Percentiles rank a stretch among this genome's conserved stretches.
Evolutionary conservation across 2,329 filamentous ascomycete species (phyloP).

Genomic region (Juglanconis oblonga): DNA sequence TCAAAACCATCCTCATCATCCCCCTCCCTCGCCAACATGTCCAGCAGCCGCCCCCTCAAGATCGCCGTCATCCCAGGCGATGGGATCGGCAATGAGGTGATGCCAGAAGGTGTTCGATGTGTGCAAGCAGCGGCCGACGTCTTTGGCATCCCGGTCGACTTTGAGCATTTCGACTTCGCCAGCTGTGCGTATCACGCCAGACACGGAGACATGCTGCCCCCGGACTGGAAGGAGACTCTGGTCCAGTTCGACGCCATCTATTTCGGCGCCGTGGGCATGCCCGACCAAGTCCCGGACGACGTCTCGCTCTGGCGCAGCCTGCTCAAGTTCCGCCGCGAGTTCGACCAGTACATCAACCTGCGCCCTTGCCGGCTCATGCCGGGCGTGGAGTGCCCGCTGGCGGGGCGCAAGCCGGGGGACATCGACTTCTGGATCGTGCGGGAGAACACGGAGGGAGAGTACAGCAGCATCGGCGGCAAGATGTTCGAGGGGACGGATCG

Average conservation of each 20-base stretch:
- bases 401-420: conserved; percentile 50
- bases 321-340: conserved; percentile 62
- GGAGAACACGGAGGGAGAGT: conserved; percentile 64
- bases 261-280: conserved; percentile 64
- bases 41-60: background rate
- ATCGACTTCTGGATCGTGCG: conserved; percentile 64
- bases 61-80: conserved; percentile 68
- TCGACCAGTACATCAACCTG: conserved; percentile 69
- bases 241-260: conserved; percentile 62
- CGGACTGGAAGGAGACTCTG: conserved; percentile 49
- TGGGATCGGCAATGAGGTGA: conserved; percentile 68
- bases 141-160: conserved; percentile 52
- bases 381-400: conserved; percentile 57
- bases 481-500: conserved; percentile 56
- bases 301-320: conserved; percentile 66
- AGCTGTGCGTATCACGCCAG: conserved; percentile 57
- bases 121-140: conserved; percentile 49
- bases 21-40: background rate
- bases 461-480: conserved; percentile 59
- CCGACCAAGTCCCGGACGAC: conserved; percentile 57
- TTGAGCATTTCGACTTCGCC: conserved; percentile 63
- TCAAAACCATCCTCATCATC: background rate
- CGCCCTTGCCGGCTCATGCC: conserved; percentile 61
- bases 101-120: conserved; percentile 59
- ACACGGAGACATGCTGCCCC: conserved; percentile 41